Percentiles rank a stretch among this genome's conserved stretches.
Conservation (phyloP, 2,329 filamentous ascomycete species). For the Neurospora sp. region DNA sequence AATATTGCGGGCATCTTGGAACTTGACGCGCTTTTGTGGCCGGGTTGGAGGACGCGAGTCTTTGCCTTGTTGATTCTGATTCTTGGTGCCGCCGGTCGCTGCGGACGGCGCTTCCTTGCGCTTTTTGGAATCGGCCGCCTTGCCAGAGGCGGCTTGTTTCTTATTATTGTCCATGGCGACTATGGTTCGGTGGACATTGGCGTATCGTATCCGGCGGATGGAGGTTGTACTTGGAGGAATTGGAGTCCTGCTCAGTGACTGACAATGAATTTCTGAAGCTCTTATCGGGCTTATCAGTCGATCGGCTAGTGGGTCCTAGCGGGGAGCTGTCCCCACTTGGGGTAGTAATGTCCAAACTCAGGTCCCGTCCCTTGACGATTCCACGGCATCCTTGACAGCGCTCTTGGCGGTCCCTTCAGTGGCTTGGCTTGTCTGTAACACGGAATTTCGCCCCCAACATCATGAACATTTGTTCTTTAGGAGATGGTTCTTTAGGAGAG, state of each 20-base stretch:
- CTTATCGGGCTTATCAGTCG: slow-evolving; percentile 15
- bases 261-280: slow-evolving; percentile 7
- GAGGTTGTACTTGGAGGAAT: neutral
- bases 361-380: neutral
- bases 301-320: neutral
- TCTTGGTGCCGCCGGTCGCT: slow-evolving; percentile 3
- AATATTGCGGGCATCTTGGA: slow-evolving; percentile 38
- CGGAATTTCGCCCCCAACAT: neutral
- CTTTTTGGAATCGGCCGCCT: slow-evolving; percentile 11
- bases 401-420: neutral
- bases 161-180: slow-evolving; percentile 13
- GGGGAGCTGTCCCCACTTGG: neutral
- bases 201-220: neutral
- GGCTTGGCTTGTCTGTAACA: neutral
- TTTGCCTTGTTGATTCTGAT: neutral
- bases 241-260: neutral
- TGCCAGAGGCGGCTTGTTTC: slow-evolving; percentile 5
- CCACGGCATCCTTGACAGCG: neutral
- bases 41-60: slow-evolving; percentile 12
- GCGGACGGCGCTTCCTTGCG: slow-evolving; percentile 15
- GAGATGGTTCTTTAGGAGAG: neutral
- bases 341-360: neutral
- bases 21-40: slow-evolving; percentile 34
- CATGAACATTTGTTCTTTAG: neutral
- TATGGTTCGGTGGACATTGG: slow-evolving; percentile 4